Base-by-base conservation (phyloP, 352 stramenopile genomes). In the Pythium myriotylum region DNA sequence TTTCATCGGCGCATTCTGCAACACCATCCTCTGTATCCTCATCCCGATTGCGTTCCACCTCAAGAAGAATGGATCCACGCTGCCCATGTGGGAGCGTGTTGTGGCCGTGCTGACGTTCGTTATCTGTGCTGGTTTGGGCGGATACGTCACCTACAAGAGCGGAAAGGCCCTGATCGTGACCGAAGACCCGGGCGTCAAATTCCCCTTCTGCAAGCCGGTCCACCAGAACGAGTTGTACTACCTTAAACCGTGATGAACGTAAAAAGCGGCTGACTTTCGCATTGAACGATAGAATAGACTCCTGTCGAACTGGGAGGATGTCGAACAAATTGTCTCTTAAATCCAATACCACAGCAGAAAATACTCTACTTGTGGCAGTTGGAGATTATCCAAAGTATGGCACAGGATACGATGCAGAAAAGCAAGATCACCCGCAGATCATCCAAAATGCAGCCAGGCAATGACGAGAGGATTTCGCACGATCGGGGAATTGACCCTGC, bases 31-130 rank as follows among this genome's bases (percentile, higher is more conserved):
- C 37, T 87, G 77, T 64, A 87, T 86, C 47, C 76, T 87, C 37
- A 57, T 89, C 29, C 77, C 79, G 9, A 81, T 86, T 47, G 64
- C 79, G 56, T 86, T 89, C 65, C 86, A 89, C 76, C 57, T 89
- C 10, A 88, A 84, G 64, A 70, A 78, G 43, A 73, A 82, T 48
- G 84, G 77, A 73, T 46, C 67, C 22, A 53, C 43, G 23, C 79
- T 76, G n/a, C 56, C 56, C 12, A 24, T 74, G 1, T 65, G 66
- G 41, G 77, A 86, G 56, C 77, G 83, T 48, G 32, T 55, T 17
- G 51, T 61, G 23, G 68, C 68, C 2, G 67, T 72, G 14, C 6
- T 84, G 0, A 59, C 84, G 13, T 60, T 89, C 6, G 37, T 73
- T 2, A 62, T 86, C 42, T 86, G 76, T 39, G 45, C 71, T 22